Evolutionary conservation across 2,329 filamentous ascomycete species (phyloP).

Genomic region (Claviceps fusiformis): DNA sequence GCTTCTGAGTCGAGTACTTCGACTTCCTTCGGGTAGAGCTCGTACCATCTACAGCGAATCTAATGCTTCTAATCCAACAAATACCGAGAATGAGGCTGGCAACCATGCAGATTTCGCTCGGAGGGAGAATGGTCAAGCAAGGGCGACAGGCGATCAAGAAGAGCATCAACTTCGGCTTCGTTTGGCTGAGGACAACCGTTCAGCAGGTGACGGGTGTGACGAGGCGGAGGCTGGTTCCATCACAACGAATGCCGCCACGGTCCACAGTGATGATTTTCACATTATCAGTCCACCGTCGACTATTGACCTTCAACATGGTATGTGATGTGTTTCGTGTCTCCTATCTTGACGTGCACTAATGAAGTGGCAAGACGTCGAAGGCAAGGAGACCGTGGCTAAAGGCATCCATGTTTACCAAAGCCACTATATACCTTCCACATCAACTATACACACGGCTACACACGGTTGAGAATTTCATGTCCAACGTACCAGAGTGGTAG

Average conservation of each 20-base stretch:
- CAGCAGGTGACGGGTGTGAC: background rate
- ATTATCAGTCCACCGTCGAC: slow-evolving; percentile 4
- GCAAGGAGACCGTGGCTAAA: background rate
- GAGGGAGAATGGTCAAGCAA: background rate
- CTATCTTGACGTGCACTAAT: background rate
- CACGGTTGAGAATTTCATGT: background rate
- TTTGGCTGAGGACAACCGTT: background rate
- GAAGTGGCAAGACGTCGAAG: background rate
- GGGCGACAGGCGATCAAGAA: background rate
- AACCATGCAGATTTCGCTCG: background rate
- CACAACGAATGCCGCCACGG: slow-evolving; percentile 19
- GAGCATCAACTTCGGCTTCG: background rate
- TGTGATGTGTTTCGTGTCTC: background rate
- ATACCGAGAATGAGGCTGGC: background rate
- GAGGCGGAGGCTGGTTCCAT: slow-evolving; percentile 11
- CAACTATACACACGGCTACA: slow-evolving; percentile 7
- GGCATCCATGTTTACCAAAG: background rate
- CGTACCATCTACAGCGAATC: slow-evolving; percentile 22
- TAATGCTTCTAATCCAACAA: slow-evolving; percentile 6
- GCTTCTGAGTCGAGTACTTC: slow-evolving; percentile 14
- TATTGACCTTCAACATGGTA: background rate
- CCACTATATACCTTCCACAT: slow-evolving; percentile 11
- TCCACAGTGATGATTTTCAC: slow-evolving; percentile 23
- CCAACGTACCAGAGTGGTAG: background rate
- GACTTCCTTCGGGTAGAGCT: slow-evolving; percentile 19